Evolutionary conservation across 371 early-diverging fungal genomes (phyloP).

Genomic region (Rhizopus sp.): DNA sequence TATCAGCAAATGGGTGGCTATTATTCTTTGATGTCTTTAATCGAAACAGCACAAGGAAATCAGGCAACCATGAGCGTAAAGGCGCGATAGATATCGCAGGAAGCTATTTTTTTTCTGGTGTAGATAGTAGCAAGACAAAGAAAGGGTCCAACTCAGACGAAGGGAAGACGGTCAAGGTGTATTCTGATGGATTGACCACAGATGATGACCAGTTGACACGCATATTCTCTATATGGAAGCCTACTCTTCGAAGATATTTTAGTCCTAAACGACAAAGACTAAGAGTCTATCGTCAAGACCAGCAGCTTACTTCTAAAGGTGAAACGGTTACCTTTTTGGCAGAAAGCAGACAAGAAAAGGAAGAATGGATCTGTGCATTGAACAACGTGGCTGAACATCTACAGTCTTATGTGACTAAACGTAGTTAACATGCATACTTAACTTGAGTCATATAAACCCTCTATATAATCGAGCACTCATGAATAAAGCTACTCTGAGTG

Average conservation of each 20-base stretch:
- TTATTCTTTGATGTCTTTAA: conserved; percentile 50
- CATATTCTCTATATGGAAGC: conserved; percentile 62
- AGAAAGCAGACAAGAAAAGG: conserved; percentile 40
- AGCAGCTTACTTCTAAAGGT: conserved; percentile 29
- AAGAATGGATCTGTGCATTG: conserved; percentile 53
- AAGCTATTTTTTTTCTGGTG: conserved; percentile 60
- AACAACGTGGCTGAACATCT: conserved; percentile 38
- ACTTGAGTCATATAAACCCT: no score
- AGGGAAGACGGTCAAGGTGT: conserved; percentile 23
- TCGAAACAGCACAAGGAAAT: conserved; percentile 34
- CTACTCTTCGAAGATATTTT: conserved; percentile 40
- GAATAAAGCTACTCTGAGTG: no score
- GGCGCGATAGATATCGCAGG: conserved; percentile 51
- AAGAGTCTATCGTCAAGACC: conserved; percentile 25
- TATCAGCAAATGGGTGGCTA: conserved; percentile 52
- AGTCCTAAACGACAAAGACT: conserved; percentile 31
- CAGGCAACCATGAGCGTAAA: conserved; percentile 38
- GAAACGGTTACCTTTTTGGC: conserved; percentile 37
- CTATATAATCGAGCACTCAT: no score
- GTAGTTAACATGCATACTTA: no score
- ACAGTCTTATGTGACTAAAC: no score
- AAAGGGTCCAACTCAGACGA: conserved; percentile 30
- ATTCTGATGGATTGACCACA: conserved; percentile 48
- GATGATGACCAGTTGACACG: conserved; percentile 54
- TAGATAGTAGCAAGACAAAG: conserved; percentile 25